Base-by-base conservation (phyloP, 2,329 filamentous ascomycete species). In the Emergomyces pasteurianus region DNA sequence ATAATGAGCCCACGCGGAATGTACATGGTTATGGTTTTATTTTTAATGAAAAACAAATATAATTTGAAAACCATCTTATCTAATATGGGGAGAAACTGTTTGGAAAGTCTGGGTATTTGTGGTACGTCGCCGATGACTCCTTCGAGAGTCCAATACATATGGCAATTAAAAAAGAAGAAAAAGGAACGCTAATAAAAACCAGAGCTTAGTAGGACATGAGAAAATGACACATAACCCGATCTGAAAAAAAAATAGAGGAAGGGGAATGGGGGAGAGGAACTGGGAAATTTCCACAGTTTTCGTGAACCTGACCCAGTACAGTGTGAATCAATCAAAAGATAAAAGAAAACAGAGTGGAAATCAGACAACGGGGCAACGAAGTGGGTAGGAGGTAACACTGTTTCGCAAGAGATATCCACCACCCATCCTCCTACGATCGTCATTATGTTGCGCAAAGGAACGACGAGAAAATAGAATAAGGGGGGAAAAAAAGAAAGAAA, bases 361-460 rank as follows among this genome's bases (percentile, higher is more conserved):
- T 16, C 16, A 60, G 26, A 60, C 12, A 36, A 47, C 16, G n/a
- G 31, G 10, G 47, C 9, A 47, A 26, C 9, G 16, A n/a, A 59
- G 59, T 18, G 53, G 56, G 52, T 65, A 63, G 73, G 62, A 66
- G 14, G 31, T 31, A 43, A 46, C 9, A 16, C 18, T 16, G 9
- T 8, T 40, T 26, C 36, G 14, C 42, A 46, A 26, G 5, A 58
- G 23, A 28, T 9, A 26, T 40, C 38, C 36, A 28, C 21, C 23
- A 26, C 14, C 23, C 40, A 34, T 36, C 50, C 10, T 36, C 50
- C 50, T n/a, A 36, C 1, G 21, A 34, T 47, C 43, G n/a, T 23
- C 21, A 47, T 47, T 47, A 47, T 23, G 10, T 21, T 47, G 23
- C n/a, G 43, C 21, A 23, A 23, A 47, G 26, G 12, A 21, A 3